phyloP scores from a whole-genome alignment of 257 asterid genomes.

The Penstemon eatonii region DNA sequence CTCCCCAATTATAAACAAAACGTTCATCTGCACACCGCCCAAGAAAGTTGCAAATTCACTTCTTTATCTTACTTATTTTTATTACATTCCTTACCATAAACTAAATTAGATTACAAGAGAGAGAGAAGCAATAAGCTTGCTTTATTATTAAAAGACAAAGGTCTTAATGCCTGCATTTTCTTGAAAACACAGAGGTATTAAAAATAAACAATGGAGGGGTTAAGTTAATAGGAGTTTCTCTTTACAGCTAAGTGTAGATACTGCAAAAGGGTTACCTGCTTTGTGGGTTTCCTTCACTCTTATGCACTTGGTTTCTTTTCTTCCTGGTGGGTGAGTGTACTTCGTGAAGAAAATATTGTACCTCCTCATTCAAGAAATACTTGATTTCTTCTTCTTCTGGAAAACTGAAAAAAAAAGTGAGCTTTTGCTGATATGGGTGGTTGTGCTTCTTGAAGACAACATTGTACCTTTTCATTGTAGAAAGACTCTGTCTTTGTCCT shows the following conservation, averaged over 20 bases:
- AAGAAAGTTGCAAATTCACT: conserved; percentile 50
- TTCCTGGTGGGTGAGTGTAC: conserved; percentile 29
- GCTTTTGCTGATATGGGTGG: conserved; percentile 35
- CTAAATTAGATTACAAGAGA: neutral
- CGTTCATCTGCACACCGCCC: conserved; percentile 61
- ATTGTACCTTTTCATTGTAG: conserved; percentile 29
- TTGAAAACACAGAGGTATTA: neutral
- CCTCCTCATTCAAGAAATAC: conserved; percentile 29
- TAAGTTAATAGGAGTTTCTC: conserved; percentile 35
- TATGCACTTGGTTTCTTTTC: conserved; percentile 27
- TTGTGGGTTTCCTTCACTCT: conserved; percentile 28
- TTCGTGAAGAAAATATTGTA: conserved; percentile 29
- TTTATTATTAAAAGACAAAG: conserved; percentile 27
- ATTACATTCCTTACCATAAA: conserved; percentile 2
- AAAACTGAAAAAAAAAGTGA: conserved; percentile 20
- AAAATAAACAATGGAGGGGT: conserved; percentile 12
- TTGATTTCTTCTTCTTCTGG: conserved; percentile 7
- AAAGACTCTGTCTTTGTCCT: conserved; percentile 12
- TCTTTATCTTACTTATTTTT: conserved; percentile 23
- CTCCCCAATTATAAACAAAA: conserved; percentile 38
- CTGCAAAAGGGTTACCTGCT: conserved; percentile 42
- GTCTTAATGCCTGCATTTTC: conserved; percentile 34
- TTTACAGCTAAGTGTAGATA: conserved; percentile 40
- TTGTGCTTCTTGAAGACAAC: conserved; percentile 39
- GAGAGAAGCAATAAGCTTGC: neutral